Evolutionary conservation across 176 grass and related monocot species (phyloP).

Genomic region (Pharus latifolius): DNA sequence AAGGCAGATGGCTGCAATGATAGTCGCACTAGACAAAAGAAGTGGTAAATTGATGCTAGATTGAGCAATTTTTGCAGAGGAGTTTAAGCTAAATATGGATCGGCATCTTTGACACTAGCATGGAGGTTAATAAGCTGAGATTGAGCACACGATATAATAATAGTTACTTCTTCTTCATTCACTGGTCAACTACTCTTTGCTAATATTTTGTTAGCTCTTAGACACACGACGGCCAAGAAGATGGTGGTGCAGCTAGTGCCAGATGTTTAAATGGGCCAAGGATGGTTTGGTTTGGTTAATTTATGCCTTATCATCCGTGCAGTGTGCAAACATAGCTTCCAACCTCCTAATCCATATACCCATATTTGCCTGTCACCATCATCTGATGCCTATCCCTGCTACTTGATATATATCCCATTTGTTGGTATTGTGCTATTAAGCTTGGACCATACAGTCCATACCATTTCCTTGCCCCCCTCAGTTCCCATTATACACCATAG

Average conservation of each 20-base stretch:
- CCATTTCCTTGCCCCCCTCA: not conserved
- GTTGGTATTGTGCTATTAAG: constrained; percentile 8
- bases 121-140: not conserved
- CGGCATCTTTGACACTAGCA: too few relatives aligned
- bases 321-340: not conserved
- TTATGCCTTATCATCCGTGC: not conserved
- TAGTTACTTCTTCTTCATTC: not conserved
- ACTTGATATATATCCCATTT: not conserved
- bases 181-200: not conserved
- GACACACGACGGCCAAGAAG: not conserved
- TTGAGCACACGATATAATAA: not conserved
- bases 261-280: not conserved
- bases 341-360: not conserved
- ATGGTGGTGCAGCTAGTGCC: not conserved
- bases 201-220: not conserved
- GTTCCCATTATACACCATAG: not conserved
- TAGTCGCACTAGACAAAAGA: not conserved
- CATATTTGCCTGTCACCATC: constrained; percentile 22
- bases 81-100: too few relatives aligned
- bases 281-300: not conserved
- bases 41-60: not conserved
- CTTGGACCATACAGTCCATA: not conserved
- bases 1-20: not conserved
- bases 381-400: not conserved
- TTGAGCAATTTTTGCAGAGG: not conserved